Conservation (phyloP, 2,329 filamentous ascomycete genomes). For the Ascomycota sp. region DNA sequence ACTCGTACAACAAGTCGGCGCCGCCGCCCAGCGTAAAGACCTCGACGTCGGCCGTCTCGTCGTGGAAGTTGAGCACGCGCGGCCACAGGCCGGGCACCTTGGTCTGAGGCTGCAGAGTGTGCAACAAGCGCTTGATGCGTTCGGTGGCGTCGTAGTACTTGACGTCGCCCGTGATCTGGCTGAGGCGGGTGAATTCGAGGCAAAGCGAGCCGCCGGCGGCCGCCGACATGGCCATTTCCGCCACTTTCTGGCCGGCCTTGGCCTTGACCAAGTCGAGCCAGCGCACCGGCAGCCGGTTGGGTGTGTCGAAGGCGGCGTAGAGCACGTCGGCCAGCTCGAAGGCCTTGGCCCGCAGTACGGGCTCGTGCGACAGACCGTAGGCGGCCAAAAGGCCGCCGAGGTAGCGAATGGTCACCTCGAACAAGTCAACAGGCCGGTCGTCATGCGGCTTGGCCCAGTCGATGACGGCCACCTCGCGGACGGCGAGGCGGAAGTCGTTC, state of each 20-base stretch:
- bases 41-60: conserved; percentile 20
- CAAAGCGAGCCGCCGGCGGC: conserved; percentile 43
- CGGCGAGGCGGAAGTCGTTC: conserved; percentile 32
- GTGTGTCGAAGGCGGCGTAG: conserved; percentile 30
- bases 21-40: conserved; percentile 24
- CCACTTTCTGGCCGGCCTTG: conserved; percentile 15
- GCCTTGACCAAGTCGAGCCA: conserved; percentile 22
- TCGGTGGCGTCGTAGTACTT: conserved; percentile 63
- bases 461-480: conserved; percentile 25
- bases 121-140: conserved; percentile 49
- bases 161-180: conserved; percentile 49
- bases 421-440: conserved; percentile 28
- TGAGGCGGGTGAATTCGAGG: conserved; percentile 55
- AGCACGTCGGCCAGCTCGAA: conserved; percentile 30
- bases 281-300: conserved; percentile 28
- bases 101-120: conserved; percentile 43
- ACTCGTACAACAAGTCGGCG: conserved; percentile 34
- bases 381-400: conserved; percentile 30
- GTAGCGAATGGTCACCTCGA: conserved; percentile 40
- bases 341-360: conserved; percentile 26
- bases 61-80: conserved; percentile 38
- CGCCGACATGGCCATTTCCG: conserved; percentile 16
- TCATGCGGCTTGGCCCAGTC: conserved; percentile 30
- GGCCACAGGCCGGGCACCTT: conserved; percentile 57
- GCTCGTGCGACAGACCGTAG: conserved; percentile 28